phyloP scores from a whole-genome alignment of 2,329 filamentous ascomycete genomes.

The Ophiostoma himal-ulmi region DNA sequence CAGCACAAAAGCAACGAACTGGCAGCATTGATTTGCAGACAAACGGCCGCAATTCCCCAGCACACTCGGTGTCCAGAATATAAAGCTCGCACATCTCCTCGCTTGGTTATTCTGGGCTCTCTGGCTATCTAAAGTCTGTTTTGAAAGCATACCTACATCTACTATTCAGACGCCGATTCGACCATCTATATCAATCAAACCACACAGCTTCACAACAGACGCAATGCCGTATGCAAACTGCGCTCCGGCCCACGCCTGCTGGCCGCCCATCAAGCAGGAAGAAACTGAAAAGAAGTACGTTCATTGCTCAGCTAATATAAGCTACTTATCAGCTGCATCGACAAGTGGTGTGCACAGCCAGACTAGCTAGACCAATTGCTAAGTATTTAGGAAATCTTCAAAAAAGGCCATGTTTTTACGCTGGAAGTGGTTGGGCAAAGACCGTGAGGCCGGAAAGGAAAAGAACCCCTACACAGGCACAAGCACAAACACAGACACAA shows the following conservation, averaged over 20 bases:
- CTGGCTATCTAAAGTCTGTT: not conserved
- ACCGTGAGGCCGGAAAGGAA: slow-evolving; percentile 6
- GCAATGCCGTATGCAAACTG: slow-evolving; percentile 1
- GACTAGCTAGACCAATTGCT: not conserved
- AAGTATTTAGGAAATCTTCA: slow-evolving; percentile 17
- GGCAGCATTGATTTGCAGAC: not conserved
- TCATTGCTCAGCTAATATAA: not conserved
- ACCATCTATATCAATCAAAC: not conserved
- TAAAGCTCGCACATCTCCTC: not conserved
- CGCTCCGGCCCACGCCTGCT: slow-evolving; percentile 13
- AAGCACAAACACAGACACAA: not conserved
- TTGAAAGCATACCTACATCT: not conserved
- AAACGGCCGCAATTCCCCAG: not conserved
- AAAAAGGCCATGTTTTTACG: slow-evolving; percentile 14
- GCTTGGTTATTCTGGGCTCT: not conserved
- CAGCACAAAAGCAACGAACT: not conserved
- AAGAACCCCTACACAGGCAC: not conserved
- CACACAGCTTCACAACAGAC: not conserved
- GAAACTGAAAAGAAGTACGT: slow-evolving; percentile 15
- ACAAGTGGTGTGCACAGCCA: not conserved
- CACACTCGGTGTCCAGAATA: not conserved
- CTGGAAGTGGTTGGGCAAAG: slow-evolving; percentile 18
- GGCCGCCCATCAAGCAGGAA: slow-evolving; percentile 9
- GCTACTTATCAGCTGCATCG: not conserved
- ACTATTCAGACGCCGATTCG: not conserved